Base-by-base conservation (phyloP, 1,139 yeast species). In the Sugiyamaella sp. region DNA sequence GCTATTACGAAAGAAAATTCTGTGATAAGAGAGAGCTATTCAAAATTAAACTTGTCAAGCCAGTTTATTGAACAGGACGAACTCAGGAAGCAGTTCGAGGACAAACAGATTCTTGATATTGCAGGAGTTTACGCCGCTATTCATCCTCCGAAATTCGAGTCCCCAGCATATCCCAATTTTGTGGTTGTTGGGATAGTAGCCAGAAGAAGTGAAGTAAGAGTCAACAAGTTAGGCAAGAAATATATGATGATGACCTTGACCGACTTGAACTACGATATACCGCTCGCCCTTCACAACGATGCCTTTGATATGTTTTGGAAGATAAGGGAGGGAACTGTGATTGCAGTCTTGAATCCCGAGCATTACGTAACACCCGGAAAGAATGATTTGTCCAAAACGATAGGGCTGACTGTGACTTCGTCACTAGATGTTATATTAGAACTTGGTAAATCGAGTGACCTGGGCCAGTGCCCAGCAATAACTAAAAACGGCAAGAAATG, bases 131-230 rank as follows among this genome's bases (percentile, higher is more conserved):
- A 5, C 60, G 69, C 17, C 74, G 83, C 84, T 57, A 82, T 89
- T 1, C 62, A 69, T 39, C 85, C 93, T 3, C 96, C 96, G 1
- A 73, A 79, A 25, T 90, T 79, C 64, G 68, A 71, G 4, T 86
- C 86, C 50, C 96, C 97, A 0, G 71, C 74, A 32, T 85, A 84
- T 62, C 71, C 85, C 12, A 90, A 91, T 64, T 90, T 89, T 86
- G 84, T 86, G 20, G 78, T 86, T 8, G 66, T 85, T 21, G 97
- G 95, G 1, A 77, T 87, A 6, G 74, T 91, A 0, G 74, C 82
- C 4, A 66, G 69, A 32, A 90, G 89, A 64, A 73, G 82, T 2
- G 80, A 76, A 4, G 76, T 86, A 1, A 76, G 74, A 57, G 66
- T 72, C 17, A 73, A 77, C 46, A 71, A 73, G 3, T 67, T 66